Evolutionary conservation across 2,329 filamentous ascomycete species (phyloP).

Genomic region (Colletotrichum somersetense): DNA sequence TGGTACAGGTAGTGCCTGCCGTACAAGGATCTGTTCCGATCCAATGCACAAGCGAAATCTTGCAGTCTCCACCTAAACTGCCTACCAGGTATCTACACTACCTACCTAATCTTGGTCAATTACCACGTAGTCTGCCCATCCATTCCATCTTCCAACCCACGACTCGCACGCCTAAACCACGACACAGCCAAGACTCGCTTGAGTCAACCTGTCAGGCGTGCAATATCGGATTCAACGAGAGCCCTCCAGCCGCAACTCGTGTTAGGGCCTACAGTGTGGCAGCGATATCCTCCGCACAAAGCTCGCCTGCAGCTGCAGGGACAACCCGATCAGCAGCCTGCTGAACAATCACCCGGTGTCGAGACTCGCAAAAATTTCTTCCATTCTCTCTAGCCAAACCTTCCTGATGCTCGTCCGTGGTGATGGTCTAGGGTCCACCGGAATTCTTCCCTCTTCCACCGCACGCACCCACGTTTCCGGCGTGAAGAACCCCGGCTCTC

Average conservation of each 20-base stretch:
- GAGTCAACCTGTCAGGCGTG: not conserved
- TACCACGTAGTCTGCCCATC: not conserved
- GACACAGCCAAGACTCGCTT: not conserved
- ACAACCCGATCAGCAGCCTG: not conserved
- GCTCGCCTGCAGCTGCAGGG: not conserved
- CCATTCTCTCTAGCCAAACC: not conserved
- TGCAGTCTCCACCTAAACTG: no score
- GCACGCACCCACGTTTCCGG: not conserved
- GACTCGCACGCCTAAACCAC: constrained; percentile 1
- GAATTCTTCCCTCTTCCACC: not conserved
- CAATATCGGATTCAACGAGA: not conserved
- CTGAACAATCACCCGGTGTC: not conserved
- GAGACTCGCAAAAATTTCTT: not conserved
- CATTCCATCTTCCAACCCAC: not conserved
- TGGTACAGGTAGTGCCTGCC: no score
- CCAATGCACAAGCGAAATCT: not conserved
- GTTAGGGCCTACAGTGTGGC: not conserved
- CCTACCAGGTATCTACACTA: not conserved
- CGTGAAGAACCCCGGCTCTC: not conserved
- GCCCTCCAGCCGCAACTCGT: not conserved
- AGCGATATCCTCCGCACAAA: not conserved
- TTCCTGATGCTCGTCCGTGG: constrained; percentile 1
- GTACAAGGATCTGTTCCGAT: not conserved
- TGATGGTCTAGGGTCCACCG: not conserved
- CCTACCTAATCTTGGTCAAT: no score